Conservation (phyloP, 805 yeast genomes). For the Candida caryicola region DNA sequence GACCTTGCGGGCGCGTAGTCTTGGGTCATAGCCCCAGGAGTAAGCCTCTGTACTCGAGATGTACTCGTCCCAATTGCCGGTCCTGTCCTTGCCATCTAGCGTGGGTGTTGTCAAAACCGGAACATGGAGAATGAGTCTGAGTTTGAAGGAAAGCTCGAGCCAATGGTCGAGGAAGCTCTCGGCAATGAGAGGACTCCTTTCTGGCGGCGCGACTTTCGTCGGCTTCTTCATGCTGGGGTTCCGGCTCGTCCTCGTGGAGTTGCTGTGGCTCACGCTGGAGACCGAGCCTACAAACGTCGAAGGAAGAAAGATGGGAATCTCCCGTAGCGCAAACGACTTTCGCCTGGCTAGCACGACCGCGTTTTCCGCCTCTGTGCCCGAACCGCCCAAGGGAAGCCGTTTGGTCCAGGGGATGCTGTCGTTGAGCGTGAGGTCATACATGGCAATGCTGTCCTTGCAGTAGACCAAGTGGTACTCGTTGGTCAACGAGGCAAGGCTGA, state of each 20-base stretch:
- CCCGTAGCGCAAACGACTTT: constrained; percentile 19
- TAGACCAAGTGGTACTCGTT: constrained; percentile 23
- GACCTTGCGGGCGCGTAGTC: constrained; percentile 9
- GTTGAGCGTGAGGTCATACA: constrained; percentile 16
- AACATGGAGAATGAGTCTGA: constrained; percentile 21
- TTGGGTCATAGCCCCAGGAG: constrained; percentile 14
- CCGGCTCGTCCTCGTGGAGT: neutral
- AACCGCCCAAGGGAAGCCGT: constrained; percentile 8
- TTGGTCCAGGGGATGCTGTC: constrained; percentile 26
- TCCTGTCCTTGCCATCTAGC: constrained; percentile 16
- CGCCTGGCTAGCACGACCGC: constrained; percentile 19
- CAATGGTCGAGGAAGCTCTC: constrained; percentile 24
- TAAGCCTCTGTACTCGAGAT: constrained; percentile 21
- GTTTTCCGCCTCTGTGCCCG: constrained; percentile 1
- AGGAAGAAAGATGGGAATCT: constrained; percentile 26
- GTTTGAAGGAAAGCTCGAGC: constrained; percentile 23
- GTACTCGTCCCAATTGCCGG: constrained; percentile 17
- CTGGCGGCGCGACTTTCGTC: neutral
- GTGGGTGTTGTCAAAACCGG: constrained; percentile 31
- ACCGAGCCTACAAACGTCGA: constrained; percentile 26
- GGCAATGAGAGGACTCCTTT: constrained; percentile 23
- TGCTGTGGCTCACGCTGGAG: constrained; percentile 5
- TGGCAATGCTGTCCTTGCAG: constrained; percentile 28
- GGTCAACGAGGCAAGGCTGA: constrained; percentile 8
- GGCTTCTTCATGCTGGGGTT: neutral